These are phyloP conservation scores for Gypsophila paniculata DNA, from an alignment of 179 eudicot genomes.

Conservation along the genomic window DNA sequence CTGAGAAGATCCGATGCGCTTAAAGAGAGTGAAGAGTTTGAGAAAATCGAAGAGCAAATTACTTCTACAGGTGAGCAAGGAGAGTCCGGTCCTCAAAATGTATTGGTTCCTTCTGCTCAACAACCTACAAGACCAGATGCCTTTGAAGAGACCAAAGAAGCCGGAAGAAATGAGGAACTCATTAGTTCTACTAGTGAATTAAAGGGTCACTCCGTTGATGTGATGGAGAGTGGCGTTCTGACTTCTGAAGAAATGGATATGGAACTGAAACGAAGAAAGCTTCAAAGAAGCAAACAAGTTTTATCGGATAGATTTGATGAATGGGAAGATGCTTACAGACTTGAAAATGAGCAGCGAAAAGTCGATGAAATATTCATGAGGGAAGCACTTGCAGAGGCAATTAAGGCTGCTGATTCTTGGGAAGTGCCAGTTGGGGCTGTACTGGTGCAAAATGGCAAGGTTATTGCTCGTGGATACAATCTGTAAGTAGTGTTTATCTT, in stretches of 20 bases:
- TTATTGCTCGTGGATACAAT: constrained; percentile 89
- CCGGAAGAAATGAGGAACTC: constrained; percentile 24
- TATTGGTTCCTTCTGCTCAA: constrained; percentile 6
- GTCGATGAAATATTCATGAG: constrained; percentile 83
- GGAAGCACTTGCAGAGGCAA: constrained; percentile 88
- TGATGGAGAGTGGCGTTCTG: constrained; percentile 24
- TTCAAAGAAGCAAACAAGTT: constrained; percentile 57
- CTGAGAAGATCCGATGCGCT: constrained; percentile 37
- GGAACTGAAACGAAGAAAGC: constrained; percentile 43
- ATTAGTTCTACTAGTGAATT: constrained; percentile 34
- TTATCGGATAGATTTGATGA: constrained; percentile 62
- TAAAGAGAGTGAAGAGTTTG: constrained; percentile 34
- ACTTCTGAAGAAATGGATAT: constrained; percentile 33
- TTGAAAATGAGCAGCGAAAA: constrained; percentile 66
- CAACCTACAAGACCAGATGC: constrained; percentile 1
- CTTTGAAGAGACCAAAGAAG: background rate
- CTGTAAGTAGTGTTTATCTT: constrained; percentile 47
- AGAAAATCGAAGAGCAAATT: constrained; percentile 28
- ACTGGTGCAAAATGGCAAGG: constrained; percentile 73
- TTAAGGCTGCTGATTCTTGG: constrained; percentile 88
- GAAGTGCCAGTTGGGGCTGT: constrained; percentile 99
- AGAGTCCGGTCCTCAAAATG: background rate
- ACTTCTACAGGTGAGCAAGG: constrained; percentile 31
- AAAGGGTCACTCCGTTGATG: constrained; percentile 25
- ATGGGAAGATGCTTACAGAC: constrained; percentile 77